Conservation (phyloP, 176 grass and related monocot species). For the Triticum turgidum region DNA sequence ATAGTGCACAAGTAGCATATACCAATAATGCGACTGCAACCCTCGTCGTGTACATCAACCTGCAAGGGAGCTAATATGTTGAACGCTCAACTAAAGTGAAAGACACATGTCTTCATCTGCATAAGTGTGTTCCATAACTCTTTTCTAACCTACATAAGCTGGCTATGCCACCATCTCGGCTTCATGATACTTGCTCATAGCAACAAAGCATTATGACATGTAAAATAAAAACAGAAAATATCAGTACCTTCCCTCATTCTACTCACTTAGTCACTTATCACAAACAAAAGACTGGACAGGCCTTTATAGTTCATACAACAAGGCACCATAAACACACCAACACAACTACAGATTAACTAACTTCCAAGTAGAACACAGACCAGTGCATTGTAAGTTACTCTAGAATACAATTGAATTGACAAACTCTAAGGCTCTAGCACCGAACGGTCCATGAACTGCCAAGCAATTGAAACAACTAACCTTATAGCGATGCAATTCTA, state of each 20-base stretch:
- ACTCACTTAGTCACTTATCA: too few relatives aligned
- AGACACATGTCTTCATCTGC: neutral
- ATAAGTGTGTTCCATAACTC: neutral
- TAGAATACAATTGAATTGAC: neutral
- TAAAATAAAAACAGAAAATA: neutral
- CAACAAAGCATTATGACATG: neutral
- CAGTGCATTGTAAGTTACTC: neutral
- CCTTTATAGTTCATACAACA: neutral
- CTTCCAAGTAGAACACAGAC: neutral
- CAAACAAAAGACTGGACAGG: neutral
- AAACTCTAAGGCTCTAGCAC: neutral
- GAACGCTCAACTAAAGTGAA: neutral
- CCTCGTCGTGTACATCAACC: neutral
- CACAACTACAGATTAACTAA: neutral
- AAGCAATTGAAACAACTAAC: neutral
- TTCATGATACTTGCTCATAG: neutral
- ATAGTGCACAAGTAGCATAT: neutral
- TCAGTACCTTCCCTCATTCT: neutral
- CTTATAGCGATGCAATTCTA: neutral
- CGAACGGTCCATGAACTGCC: neutral
- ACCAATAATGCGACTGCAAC: neutral
- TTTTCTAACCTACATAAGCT: neutral
- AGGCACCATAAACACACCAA: neutral
- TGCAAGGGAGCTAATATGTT: neutral
- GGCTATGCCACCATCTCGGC: too few relatives aligned